These are phyloP conservation scores for Xanthoceras sorbifolium DNA, from an alignment of 345 rosid genomes.

Conservation along the genomic window DNA sequence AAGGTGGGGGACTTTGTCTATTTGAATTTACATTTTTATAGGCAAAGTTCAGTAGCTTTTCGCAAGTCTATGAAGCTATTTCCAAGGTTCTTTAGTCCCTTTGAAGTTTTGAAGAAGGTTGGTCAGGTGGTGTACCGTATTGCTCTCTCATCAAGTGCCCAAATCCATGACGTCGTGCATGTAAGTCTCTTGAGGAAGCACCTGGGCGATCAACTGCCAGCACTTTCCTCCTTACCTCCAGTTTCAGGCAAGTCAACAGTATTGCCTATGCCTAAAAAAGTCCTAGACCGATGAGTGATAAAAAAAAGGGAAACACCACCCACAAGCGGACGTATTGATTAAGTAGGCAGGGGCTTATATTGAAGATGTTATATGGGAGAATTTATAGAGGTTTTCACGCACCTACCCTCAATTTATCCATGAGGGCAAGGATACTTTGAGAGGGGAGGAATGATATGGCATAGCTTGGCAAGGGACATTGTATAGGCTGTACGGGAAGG, in stretches of 20 bases:
- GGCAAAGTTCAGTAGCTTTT: background rate
- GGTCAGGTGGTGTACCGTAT: background rate
- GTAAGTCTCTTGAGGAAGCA: too few relatives aligned
- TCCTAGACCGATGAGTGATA: too few relatives aligned
- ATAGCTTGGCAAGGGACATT: too few relatives aligned
- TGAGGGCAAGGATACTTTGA: conserved; percentile 1
- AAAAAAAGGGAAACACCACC: too few relatives aligned
- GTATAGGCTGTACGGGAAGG: too few relatives aligned
- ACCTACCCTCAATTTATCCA: background rate
- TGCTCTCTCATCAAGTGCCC: too few relatives aligned
- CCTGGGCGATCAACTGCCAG: too few relatives aligned
- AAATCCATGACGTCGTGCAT: too few relatives aligned
- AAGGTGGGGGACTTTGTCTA: background rate
- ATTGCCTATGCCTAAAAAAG: too few relatives aligned
- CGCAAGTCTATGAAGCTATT: background rate
- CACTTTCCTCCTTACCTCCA: too few relatives aligned
- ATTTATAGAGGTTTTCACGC: too few relatives aligned
- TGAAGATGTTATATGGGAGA: conserved; percentile 1
- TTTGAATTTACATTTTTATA: background rate
- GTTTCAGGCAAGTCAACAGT: too few relatives aligned
- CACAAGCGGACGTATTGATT: background rate
- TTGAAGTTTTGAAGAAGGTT: background rate
- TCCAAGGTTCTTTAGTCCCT: background rate
- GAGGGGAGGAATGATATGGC: background rate
- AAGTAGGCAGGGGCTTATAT: background rate